Evolutionary conservation across 2,329 filamentous ascomycete genomes (phyloP), one percentile per base, ranked within the genome.

Genomic region (Apiospora saccharicola): DNA sequence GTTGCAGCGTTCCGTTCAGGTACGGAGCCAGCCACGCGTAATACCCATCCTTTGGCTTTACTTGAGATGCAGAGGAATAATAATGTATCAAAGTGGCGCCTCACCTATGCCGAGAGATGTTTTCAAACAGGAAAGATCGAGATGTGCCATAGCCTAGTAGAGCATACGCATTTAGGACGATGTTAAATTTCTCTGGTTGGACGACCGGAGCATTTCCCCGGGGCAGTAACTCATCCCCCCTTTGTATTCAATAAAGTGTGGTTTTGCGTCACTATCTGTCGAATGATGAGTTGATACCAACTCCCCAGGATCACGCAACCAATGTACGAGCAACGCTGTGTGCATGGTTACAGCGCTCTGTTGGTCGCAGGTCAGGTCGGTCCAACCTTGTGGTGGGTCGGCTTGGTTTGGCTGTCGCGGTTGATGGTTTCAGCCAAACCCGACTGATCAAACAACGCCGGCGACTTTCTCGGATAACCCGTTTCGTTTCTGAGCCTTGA

Each of bases 361-460:
- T 70, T 41, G 68, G 68, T 51, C 49, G 68, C 68, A 70, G 46
- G 68, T 26, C 26, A 70, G 68, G 68, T 70, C 30, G 14, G 67
- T 49, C 67, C 19, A 34, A 34, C 24, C 43, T 44, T 34, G 14
- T 44, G 43, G 67, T 69, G 67, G 67, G 67, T 69, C 47, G 67
- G 44, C 7, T 49, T 30, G 57, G 57, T 10, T 69, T 22, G 67
- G 67, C 24, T 34, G 67, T 34, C 34, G 67, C 24, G 24, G 46
- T 68, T 70, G 68, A 57, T 41, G 44, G 47, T 47, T 47, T 57
- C 47, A 64, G 57, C 57, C 57, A 64, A 41, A 64, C 12, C 37
- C 68, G 68, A 37, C 19, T 49, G 47, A 43, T 44, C 47, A 16
- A 69, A 26, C 51, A 47, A 24, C n/a, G 34, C 43, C 47, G 37